Evolutionary conservation across 768 basidiomycete species (phyloP).

Genomic region (Leccinum imitatum): DNA sequence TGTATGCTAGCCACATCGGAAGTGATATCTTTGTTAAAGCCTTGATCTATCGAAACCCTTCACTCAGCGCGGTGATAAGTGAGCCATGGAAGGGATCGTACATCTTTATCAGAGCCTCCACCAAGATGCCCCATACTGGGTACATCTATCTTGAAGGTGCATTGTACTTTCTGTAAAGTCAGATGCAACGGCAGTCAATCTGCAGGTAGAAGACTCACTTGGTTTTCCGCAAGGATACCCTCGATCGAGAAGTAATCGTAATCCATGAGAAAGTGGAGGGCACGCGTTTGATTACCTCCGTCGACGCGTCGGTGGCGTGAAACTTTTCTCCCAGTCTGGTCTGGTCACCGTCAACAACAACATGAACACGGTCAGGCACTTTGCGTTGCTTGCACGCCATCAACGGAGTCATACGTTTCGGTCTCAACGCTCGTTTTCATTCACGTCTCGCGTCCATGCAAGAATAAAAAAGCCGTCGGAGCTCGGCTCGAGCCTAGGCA

Average conservation of each 20-base stretch:
- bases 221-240: slow-evolving; percentile 89
- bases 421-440: slow-evolving; percentile 31
- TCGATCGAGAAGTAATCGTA: slow-evolving; percentile 92
- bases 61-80: slow-evolving; percentile 8
- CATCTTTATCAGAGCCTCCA: slow-evolving; percentile 82
- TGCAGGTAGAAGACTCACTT: slow-evolving; percentile 43
- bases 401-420: slow-evolving; percentile 7
- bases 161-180: slow-evolving; percentile 77
- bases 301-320: slow-evolving; percentile 25
- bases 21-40: slow-evolving; percentile 74
- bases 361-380: slow-evolving; percentile 26
- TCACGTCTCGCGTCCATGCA: slow-evolving; percentile 30
- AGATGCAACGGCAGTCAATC: background rate
- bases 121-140: slow-evolving; percentile 87
- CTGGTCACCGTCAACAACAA: background rate
- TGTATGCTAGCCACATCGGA: slow-evolving; percentile 90
- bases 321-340: background rate
- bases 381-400: slow-evolving; percentile 16
- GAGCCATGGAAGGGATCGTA: slow-evolving; percentile 35
- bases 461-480: slow-evolving; percentile 31
- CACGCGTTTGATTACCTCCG: background rate
- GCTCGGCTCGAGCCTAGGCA: slow-evolving; percentile 36
- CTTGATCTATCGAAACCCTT: slow-evolving; percentile 56
- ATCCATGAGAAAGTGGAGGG: slow-evolving; percentile 54
- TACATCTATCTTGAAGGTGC: slow-evolving; percentile 85